A percentile compares a stretch with the other conserved stretches of the same genome.
These are phyloP conservation scores for Xanthoconium stramineum DNA, from an alignment of 768 basidiomycete species.

Conservation along the genomic window DNA sequence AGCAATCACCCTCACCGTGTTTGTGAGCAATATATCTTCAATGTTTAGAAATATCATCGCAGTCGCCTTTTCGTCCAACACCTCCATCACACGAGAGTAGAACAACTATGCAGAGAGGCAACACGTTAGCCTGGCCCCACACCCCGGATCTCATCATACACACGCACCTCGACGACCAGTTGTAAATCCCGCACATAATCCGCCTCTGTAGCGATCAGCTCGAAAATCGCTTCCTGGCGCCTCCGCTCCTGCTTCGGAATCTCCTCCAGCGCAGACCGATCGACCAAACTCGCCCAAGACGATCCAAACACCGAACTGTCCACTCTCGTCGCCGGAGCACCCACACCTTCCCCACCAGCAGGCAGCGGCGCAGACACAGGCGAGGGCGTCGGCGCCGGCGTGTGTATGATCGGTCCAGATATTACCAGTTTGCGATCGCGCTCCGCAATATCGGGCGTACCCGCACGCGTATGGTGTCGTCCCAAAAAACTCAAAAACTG, in stretches of 20 bases:
- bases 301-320: slow-evolving; percentile 60
- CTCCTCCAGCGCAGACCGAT: slow-evolving; percentile 76
- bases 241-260: slow-evolving; percentile 77
- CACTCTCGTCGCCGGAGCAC: slow-evolving; percentile 29
- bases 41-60: slow-evolving; percentile 89
- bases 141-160: too few relatives aligned
- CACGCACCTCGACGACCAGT: slow-evolving; percentile 78
- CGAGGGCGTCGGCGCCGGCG: slow-evolving; percentile 25
- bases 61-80: slow-evolving; percentile 73
- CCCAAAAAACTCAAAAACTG: slow-evolving; percentile 63
- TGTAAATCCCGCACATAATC: slow-evolving; percentile 92
- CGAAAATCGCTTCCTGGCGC: slow-evolving; percentile 94
- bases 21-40: slow-evolving; percentile 86
- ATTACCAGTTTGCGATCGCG: slow-evolving; percentile 51
- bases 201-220: slow-evolving; percentile 87
- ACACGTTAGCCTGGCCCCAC: neutral
- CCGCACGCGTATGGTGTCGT: slow-evolving; percentile 41
- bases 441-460: slow-evolving; percentile 48
- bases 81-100: slow-evolving; percentile 71
- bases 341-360: slow-evolving; percentile 15
- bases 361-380: neutral
- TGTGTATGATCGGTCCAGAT: slow-evolving; percentile 61
- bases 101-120: slow-evolving; percentile 62
- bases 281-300: slow-evolving; percentile 93
- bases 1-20: slow-evolving; percentile 56